A percentile compares a stretch with the other conserved stretches of the same genome.
phyloP scores from a whole-genome alignment of 257 asterid species.

The Nicotiana benthamiana region DNA sequence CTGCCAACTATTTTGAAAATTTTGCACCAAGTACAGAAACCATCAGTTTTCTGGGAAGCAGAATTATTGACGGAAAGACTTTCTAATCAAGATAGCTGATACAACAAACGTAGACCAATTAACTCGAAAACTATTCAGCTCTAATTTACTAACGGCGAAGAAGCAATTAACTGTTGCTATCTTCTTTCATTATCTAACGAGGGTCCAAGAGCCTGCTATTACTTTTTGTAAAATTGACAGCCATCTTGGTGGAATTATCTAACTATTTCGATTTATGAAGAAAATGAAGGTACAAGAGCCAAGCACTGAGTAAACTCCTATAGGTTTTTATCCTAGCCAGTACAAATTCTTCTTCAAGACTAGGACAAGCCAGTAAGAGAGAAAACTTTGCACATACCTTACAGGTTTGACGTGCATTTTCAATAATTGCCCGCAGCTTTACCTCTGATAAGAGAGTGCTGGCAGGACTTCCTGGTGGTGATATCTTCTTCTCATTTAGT shows the following conservation, averaged over 20 bases:
- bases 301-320: background rate
- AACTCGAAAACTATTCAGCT: background rate
- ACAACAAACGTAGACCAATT: background rate
- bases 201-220: background rate
- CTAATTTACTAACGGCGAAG: background rate
- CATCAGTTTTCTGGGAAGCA: background rate
- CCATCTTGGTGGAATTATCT: background rate
- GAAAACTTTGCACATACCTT: constrained; percentile 34
- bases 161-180: background rate
- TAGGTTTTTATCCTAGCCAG: background rate
- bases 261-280: background rate
- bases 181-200: background rate
- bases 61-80: background rate
- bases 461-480: constrained; percentile 61
- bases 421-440: constrained; percentile 76
- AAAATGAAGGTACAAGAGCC: background rate
- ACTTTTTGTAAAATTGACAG: background rate
- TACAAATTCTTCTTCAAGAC: background rate
- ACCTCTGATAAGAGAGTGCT: constrained; percentile 79
- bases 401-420: constrained; percentile 89
- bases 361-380: background rate
- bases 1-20: background rate
- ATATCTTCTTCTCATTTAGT: constrained; percentile 77
- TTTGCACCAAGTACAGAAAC: background rate
- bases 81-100: background rate